Base-by-base conservation (phyloP, 306 rosid species). In the Vigna radiata region DNA sequence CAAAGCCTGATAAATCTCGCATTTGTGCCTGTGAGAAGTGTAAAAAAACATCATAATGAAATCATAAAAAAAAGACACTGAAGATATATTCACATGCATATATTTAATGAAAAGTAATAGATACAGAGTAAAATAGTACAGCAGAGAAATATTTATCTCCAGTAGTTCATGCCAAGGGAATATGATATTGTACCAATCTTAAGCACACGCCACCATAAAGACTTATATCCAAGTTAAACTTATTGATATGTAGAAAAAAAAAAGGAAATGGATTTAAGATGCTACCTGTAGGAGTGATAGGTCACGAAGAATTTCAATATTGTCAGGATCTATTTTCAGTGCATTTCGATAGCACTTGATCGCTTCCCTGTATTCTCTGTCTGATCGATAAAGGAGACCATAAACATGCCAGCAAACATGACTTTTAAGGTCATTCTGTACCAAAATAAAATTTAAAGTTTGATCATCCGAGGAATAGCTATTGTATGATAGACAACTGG, bases 401-500 rank as follows among this genome's bases (percentile, higher is more conserved):
- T 47, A 94, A 71, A 94, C 98, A 89, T 94, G 98, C 98, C 98
- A 94, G 89, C 98, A 94, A 78, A 94, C 98, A 88, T 94, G 98
- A 90, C 98, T 94, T 88, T 91, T 94, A 50, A 94, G 91, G 81
- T 94, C 98, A 88, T 91, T 90, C 98, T 94, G 97, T 84, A 80
- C 59, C 78, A 46, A 78, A 77, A 79, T 46, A 86, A 61, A 82
- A 44, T 15, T 76, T 29, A 86, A 80, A 62, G 68, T 50, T 14
- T 3, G 10, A 48, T 77, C 55, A 82, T 44, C 62, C 33, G 54
- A 68, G 53, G 85, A 48, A n/a, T 23, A 68, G 59, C 68, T 50
- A 53, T 50, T 71, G 27, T 74, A 25, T 43, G 47, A 76, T 66
- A 37, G 18, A 16, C n/a, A 75, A 77, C 49, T n/a, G 39, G 17